Evolutionary conservation across 1,139 yeast genomes (phyloP).

Genomic region (Maudiozyma humilis): DNA sequence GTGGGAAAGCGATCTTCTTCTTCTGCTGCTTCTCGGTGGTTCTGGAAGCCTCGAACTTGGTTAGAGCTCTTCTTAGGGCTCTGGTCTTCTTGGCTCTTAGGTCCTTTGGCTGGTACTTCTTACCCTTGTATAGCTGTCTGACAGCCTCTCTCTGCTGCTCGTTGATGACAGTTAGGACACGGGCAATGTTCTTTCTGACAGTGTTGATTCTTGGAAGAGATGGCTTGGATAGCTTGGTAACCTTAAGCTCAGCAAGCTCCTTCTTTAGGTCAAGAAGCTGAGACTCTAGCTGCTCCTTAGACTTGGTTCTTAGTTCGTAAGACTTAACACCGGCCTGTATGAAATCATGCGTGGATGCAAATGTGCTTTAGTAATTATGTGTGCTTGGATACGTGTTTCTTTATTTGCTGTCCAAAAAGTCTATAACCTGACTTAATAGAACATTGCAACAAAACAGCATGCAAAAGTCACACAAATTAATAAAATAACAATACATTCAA

Average conservation of each 20-base stretch:
- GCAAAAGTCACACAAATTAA: background rate
- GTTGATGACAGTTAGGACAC: conserved; percentile 96
- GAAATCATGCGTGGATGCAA: background rate
- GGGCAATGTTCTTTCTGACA: conserved; percentile 98
- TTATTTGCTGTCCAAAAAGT: no score
- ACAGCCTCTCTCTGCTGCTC: conserved; percentile 94
- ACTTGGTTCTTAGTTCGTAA: conserved; percentile 95
- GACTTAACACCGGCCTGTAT: conserved; percentile 83
- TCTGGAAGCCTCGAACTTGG: conserved; percentile 76
- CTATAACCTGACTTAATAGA: no score
- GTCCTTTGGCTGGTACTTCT: conserved; percentile 98
- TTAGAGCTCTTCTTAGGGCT: conserved; percentile 97
- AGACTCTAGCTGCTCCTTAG: conserved; percentile 92
- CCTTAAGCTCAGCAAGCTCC: conserved; percentile 94
- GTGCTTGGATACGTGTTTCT: no score
- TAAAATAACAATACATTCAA: background rate
- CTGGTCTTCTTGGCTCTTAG: conserved; percentile 99
- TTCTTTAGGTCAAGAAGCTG: conserved; percentile 96
- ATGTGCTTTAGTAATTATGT: background rate
- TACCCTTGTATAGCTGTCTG: conserved; percentile 92
- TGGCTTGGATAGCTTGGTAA: conserved; percentile 89
- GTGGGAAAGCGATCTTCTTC: conserved; percentile 94
- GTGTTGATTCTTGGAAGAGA: conserved; percentile 93
- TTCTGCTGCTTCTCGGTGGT: conserved; percentile 87
- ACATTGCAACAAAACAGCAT: background rate